Evolutionary conservation across 1,139 yeast genomes (phyloP).

Genomic region (Wickerhamiella infanticola): DNA sequence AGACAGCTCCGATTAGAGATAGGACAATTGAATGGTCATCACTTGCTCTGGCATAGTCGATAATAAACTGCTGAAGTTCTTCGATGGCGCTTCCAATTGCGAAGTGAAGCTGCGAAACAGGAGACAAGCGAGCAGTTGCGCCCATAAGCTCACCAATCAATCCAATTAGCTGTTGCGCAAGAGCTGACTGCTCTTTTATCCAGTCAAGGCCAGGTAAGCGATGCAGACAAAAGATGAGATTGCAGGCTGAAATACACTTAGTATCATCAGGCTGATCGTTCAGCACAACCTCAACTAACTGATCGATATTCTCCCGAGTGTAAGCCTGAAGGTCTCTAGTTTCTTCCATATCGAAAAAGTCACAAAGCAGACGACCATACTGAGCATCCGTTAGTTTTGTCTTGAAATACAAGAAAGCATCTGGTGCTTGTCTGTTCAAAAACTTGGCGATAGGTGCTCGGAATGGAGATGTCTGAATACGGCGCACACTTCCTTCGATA

Average conservation of each 20-base stretch:
- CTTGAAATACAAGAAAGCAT: conserved; percentile 56
- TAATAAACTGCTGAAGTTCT: conserved; percentile 41
- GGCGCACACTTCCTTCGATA: conserved; percentile 69
- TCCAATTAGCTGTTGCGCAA: neutral
- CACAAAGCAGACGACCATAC: conserved; percentile 48
- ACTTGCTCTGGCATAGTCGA: conserved; percentile 30
- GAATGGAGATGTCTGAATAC: conserved; percentile 81
- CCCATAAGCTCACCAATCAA: conserved; percentile 31
- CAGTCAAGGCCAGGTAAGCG: conserved; percentile 36
- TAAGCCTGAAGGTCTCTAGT: conserved; percentile 42
- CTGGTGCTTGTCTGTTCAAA: conserved; percentile 65
- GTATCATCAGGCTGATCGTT: conserved; percentile 22
- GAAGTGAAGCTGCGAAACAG: conserved; percentile 49
- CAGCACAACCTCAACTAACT: conserved; percentile 15
- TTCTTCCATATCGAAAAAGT: conserved; percentile 43
- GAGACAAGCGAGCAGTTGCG: conserved; percentile 30
- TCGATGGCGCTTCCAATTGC: conserved; percentile 61
- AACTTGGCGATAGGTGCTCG: conserved; percentile 83
- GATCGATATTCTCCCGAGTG: conserved; percentile 37
- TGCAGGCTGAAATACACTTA: conserved; percentile 51
- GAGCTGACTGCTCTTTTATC: conserved; percentile 36
- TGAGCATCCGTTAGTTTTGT: conserved; percentile 53
- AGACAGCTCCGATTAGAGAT: conserved; percentile 33
- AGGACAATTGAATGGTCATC: conserved; percentile 31
- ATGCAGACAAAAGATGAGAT: conserved; percentile 51